Percentiles rank a stretch among this genome's conserved stretches.
Conservation (phyloP, 768 basidiomycete genomes). For the Mycena filopes region DNA sequence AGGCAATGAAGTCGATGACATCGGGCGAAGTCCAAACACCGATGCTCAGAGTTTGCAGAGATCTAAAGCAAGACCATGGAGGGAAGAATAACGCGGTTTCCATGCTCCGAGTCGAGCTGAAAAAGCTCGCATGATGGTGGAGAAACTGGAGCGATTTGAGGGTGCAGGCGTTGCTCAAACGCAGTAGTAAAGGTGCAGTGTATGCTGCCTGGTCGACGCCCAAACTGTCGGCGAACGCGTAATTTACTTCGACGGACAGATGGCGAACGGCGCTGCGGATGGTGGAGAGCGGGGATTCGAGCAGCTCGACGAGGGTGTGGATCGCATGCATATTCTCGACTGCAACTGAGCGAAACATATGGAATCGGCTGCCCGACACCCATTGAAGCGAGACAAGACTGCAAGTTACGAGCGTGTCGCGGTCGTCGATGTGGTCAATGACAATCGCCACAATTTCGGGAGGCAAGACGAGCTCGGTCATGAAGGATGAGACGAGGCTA, state of each 20-base stretch:
- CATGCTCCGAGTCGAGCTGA: background rate
- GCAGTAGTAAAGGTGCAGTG: background rate
- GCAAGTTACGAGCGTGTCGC: conserved; percentile 2
- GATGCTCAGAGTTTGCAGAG: background rate
- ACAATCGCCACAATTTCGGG: conserved; percentile 7
- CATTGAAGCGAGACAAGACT: conserved; percentile 11
- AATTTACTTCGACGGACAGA: background rate
- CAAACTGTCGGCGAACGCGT: background rate
- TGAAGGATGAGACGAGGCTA: background rate
- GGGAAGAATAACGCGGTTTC: background rate
- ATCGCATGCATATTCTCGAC: background rate
- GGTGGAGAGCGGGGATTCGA: conserved; percentile 9
- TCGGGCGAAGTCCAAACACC: background rate
- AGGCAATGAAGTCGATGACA: background rate
- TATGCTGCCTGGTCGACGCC: background rate
- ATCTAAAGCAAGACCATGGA: conserved; percentile 1
- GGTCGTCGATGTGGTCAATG: conserved; percentile 1
- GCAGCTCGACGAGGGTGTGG: conserved; percentile 5
- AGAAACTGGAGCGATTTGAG: conserved; percentile 5
- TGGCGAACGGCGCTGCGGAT: background rate
- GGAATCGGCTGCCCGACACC: background rate
- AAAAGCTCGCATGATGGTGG: background rate
- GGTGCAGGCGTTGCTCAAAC: background rate
- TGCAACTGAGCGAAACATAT: background rate
- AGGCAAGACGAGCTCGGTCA: conserved; percentile 1